phyloP scores from a whole-genome alignment of 2,329 filamentous ascomycete genomes.

The Akanthomyces muscarius region DNA sequence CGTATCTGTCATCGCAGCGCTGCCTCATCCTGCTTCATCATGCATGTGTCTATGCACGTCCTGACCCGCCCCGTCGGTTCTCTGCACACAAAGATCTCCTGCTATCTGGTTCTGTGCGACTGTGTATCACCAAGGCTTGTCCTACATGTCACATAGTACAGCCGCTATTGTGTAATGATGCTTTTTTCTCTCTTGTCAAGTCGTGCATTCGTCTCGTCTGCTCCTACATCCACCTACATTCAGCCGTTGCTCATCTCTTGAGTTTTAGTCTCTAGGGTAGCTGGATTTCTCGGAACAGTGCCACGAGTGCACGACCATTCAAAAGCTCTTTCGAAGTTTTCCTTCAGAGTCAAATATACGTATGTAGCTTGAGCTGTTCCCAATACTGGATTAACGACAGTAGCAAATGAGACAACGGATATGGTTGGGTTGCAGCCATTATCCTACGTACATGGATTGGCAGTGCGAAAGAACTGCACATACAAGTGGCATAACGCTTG shows the following conservation, averaged over 20 bases:
- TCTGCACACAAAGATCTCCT: background rate
- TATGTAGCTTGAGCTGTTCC: no score
- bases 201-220: background rate
- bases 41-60: background rate
- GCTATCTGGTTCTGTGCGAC: background rate
- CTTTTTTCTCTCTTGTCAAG: background rate
- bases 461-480: no score
- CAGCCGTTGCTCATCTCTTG: background rate
- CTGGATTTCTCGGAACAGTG: background rate
- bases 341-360: no score
- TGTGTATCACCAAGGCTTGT: background rate
- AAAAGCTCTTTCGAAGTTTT: no score
- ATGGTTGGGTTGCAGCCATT: no score
- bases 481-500: no score
- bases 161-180: background rate
- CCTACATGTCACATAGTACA: background rate
- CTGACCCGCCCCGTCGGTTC: background rate
- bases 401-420: no score
- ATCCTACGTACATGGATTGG: no score
- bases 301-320: no score
- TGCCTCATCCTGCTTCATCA: constrained; percentile 6
- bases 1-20: constrained; percentile 2
- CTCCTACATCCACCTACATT: no score
- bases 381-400: no score
- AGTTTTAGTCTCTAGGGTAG: background rate